These are phyloP conservation scores for Fusarium tanahbumbuense DNA, from an alignment of 2,329 filamentous ascomycete species.

Conservation along the genomic window DNA sequence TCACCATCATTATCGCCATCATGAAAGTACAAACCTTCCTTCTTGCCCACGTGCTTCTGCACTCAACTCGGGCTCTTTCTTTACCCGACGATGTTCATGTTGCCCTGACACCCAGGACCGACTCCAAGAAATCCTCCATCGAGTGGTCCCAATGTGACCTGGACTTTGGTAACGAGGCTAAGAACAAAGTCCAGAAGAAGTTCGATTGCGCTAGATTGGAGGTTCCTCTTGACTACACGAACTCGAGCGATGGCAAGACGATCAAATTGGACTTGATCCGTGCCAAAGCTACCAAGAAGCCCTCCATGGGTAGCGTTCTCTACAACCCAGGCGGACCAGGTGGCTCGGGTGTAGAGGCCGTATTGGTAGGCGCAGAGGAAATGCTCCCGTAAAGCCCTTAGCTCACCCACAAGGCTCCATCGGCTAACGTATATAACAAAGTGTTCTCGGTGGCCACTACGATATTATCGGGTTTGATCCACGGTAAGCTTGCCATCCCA, in stretches of 20 bases:
- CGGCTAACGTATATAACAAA: not conserved
- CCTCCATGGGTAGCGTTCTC: constrained; percentile 53
- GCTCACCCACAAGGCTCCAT: fast-evolving
- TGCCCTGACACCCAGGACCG: not conserved
- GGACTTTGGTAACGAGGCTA: not conserved
- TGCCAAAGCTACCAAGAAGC: constrained; percentile 46
- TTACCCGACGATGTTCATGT: not conserved
- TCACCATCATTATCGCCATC: not conserved
- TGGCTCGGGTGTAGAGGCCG: constrained; percentile 12
- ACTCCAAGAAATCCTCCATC: not conserved
- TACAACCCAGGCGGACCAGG: constrained; percentile 56
- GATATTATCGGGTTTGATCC: constrained; percentile 25
- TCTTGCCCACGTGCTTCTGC: not conserved
- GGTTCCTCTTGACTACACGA: constrained; percentile 56
- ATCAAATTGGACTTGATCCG: constrained; percentile 50
- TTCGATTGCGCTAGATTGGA: constrained; percentile 51
- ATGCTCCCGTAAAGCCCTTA: not conserved
- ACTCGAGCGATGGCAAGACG: constrained; percentile 40
- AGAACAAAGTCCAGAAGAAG: not conserved
- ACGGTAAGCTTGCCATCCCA: not conserved
- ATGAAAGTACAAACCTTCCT: constrained; percentile 10
- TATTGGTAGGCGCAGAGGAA: fast-evolving
- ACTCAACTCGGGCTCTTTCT: not conserved
- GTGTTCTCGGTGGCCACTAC: constrained; percentile 25
- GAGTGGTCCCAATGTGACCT: constrained; percentile 19